Base-by-base conservation (phyloP, 208 protist species). In the Leishmania turanica region DNA sequence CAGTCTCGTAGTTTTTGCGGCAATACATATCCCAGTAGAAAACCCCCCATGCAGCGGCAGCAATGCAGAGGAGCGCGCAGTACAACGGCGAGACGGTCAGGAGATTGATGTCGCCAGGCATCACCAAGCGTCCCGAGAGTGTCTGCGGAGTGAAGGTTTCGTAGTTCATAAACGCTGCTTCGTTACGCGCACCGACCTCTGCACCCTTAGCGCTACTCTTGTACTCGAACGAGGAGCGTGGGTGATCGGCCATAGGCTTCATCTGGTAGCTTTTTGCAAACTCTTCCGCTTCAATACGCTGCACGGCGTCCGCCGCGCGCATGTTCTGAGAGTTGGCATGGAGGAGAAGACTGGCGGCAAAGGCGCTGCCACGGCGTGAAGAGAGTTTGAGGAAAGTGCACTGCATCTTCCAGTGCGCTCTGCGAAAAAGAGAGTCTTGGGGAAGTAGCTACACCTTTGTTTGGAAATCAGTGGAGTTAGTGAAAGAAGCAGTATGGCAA, bases 11-110 rank as follows among this genome's bases (percentile, higher is more conserved):
- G 73, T 90, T 88, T 75, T 90, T 89, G 21, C 87, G 86, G 84
- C 89, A 93, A 83, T 97, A 96, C 49, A 96, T 75, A 72, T 97
- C 92, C 94, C 94, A 97, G 84, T 96, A 96, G 77, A 96, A 94
- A 53, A 97, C 85, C 13, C 92, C 94, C 94, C 94, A 97, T 17
- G 84, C 81, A 19, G 84, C 89, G 37, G 90, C 87, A 34, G 74
- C 91, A 60, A 96, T 53, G 75, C 85, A 93, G 37, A 96, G 69
- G 1, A 95, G 54, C 42, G 78, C 71, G 76, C 89, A 93, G 86
- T 95, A 96, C 45, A 96, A 45, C 2, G 94, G 94, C 6, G 90
- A 87, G 19, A 96, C 87, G 19, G 91, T 95, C 49, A 97, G 79
- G 6, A 97, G 76, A 70, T 97, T 97, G 77, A 97, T 80, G 58